Evolutionary conservation across 345 rosid genomes (phyloP).

Genomic region (Populus deltoides): DNA sequence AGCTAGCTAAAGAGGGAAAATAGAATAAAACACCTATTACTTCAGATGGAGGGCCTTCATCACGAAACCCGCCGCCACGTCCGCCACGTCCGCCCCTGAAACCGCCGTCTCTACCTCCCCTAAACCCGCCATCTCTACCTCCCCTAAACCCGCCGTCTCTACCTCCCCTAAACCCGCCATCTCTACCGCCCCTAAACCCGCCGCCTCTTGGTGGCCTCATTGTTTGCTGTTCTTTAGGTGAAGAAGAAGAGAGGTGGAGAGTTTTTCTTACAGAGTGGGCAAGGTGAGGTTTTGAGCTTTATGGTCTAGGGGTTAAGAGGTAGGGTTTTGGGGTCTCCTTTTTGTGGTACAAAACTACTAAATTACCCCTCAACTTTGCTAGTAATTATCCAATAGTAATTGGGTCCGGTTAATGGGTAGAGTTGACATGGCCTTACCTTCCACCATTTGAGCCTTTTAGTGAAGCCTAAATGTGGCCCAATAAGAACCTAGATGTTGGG

Average conservation of each 20-base stretch:
- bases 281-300: neutral
- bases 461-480: neutral
- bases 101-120: conserved; percentile 11
- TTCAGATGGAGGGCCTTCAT: conserved; percentile 91
- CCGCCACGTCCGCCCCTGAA: conserved; percentile 10
- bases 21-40: conserved; percentile 47
- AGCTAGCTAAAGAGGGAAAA: neutral
- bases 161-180: conserved; percentile 2
- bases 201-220: conserved; percentile 32
- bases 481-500: neutral
- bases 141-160: conserved; percentile 9
- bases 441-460: neutral
- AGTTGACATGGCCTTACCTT: neutral
- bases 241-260: neutral
- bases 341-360: neutral
- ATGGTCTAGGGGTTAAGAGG: conserved; percentile 1
- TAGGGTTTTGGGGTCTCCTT: neutral
- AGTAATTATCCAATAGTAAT: neutral
- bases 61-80: conserved; percentile 35
- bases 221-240: neutral
- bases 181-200: conserved; percentile 21
- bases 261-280: neutral
- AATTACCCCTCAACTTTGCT: neutral
- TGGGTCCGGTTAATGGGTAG: neutral
- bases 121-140: conserved; percentile 8